Evolutionary conservation across 192 early-diverging fungal species (phyloP), one percentile per base, ranked within the genome.

Genomic region (Dimargaris cristalligena): DNA sequence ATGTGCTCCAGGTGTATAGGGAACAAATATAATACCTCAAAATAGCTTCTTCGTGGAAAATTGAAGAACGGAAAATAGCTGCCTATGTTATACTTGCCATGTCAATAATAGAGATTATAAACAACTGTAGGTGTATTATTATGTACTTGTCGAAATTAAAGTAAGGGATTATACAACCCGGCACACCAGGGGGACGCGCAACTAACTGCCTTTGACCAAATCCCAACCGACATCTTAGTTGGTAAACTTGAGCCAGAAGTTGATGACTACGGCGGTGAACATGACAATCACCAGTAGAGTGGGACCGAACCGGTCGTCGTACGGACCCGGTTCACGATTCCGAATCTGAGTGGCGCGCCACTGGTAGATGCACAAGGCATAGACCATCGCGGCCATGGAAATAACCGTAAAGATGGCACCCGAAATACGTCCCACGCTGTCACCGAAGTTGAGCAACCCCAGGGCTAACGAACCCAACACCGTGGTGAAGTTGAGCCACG

Each of bases 401-500:
- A 89, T 72, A 35, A 77, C 38, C 0, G 82, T 88, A 44, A 90
- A 88, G 2, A 85, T 65, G 9, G 70, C 71, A 0, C 86, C 82
- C 25, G 82, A 78, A 59, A 88, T 81, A 29, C 74, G 70, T n/a
- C 78, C 78, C 1, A 84, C 67, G 23, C 74, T 68, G 57, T 90
- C 86, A 32, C 88, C 88, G 82, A 88, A 90, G 73, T 89, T 89
- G 44, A 89, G 65, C 52, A 89, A 62, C 1, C 85, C 84, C 41
- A 89, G 75, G n/a, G 82, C 84, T 26, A 89, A 71, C 25, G 81
- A 81, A 14, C 84, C 85, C 38, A 89, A 66, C 14, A 89, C 74
- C 34, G 85, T 81, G 9, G 85, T 77, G 68, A 91, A 89, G 63
- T 87, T 85, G 44, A 91, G 74, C 89, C 89, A 94, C 3, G 90